These are phyloP conservation scores for Malania oleifera DNA, from an alignment of 164 flowering plant genomes.

Conservation along the genomic window DNA sequence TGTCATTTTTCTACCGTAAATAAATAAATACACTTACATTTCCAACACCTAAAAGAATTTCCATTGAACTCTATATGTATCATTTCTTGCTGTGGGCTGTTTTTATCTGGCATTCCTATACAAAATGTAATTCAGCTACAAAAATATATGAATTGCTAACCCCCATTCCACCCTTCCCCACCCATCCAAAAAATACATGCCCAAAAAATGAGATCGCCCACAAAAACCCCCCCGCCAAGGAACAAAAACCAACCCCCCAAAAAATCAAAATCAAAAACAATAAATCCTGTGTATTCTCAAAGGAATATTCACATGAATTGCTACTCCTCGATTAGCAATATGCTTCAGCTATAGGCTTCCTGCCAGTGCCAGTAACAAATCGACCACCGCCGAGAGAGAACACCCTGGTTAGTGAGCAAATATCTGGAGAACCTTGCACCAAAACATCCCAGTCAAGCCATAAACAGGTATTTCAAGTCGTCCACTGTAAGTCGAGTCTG, in stretches of 20 bases:
- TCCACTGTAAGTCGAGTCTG: conserved; percentile 79
- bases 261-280: conserved; percentile 4
- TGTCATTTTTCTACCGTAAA: no score
- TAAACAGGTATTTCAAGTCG: conserved; percentile 76
- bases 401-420: conserved; percentile 12
- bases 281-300: conserved; percentile 6
- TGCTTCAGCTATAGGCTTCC: background rate
- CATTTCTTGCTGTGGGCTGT: conserved; percentile 9
- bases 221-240: no score
- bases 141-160: background rate
- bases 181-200: no score
- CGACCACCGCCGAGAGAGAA: background rate
- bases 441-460: conserved; percentile 27
- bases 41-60: conserved; percentile 11
- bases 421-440: background rate
- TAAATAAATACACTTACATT: conserved; percentile 14
- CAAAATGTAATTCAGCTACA: background rate
- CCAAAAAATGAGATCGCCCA: no score
- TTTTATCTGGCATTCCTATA: conserved; percentile 11
- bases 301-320: conserved; percentile 9
- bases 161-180: no score
- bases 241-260: no score
- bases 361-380: background rate
- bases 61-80: background rate
- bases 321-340: conserved; percentile 4